phyloP scores from a whole-genome alignment of 495 filamentous ascomycete genomes.

The Penicillium subrubescens region DNA sequence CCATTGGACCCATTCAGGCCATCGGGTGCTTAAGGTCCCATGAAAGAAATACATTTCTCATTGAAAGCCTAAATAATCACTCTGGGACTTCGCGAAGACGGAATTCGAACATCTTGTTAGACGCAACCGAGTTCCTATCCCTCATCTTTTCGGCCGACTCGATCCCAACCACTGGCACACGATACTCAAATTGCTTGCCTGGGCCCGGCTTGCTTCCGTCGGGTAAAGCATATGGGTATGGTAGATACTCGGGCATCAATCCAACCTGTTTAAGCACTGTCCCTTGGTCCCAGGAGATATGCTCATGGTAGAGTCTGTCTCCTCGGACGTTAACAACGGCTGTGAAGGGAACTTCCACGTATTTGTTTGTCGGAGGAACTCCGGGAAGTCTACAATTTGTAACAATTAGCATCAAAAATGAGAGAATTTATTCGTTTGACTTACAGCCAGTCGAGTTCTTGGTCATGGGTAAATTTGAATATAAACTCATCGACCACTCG shows the following conservation, averaged over 20 bases:
- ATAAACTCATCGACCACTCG: slow-evolving; percentile 56
- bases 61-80: not conserved
- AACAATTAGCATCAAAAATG: not conserved
- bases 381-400: slow-evolving; percentile 52
- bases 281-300: slow-evolving; percentile 81
- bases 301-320: slow-evolving; percentile 72
- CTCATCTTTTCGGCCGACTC: slow-evolving; percentile 65
- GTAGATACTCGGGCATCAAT: slow-evolving; percentile 49
- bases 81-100: not conserved
- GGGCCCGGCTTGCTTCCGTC: slow-evolving; percentile 33
- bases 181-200: slow-evolving; percentile 57
- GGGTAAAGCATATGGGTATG: slow-evolving; percentile 55
- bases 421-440: not conserved
- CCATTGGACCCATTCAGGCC: not conserved
- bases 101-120: slow-evolving; percentile 64
- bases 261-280: slow-evolving; percentile 71
- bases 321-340: slow-evolving; percentile 72
- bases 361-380: slow-evolving; percentile 63
- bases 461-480: slow-evolving; percentile 62
- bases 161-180: slow-evolving; percentile 65
- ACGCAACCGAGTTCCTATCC: slow-evolving; percentile 56
- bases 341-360: slow-evolving; percentile 65
- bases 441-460: slow-evolving; percentile 66
- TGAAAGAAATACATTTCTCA: not conserved
- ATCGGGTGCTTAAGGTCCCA: not conserved